Evolutionary conservation across 352 stramenopile species (phyloP), one percentile per base, ranked within the genome.

Genomic region (Pythium coloratum): DNA sequence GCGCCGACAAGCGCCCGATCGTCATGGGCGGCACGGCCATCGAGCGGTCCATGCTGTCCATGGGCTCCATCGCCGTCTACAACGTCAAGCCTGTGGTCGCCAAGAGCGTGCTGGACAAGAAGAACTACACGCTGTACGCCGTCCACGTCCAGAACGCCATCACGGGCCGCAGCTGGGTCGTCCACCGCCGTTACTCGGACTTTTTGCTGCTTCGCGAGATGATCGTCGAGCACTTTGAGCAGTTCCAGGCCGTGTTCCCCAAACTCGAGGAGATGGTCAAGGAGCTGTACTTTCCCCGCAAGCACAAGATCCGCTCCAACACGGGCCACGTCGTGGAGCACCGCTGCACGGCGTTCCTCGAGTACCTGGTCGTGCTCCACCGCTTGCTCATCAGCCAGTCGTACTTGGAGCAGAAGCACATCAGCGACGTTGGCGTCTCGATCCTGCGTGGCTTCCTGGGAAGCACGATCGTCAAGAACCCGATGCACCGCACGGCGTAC

Each of bases 131-230:
- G 55, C 51, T 78, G 28, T 81, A 78, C 60, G 66, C 71, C 24
- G 66, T 78, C 20, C 67, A 78, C 42, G 57, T 77, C 18, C 74
- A 78, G 68, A 81, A 81, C 60, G 71, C 74, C 20, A 73, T 78
- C n/a, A 73, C 71, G 24, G 74, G 74, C 38, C 67, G 71, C 50
- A 74, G 62, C 55, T 81, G 74, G 74, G 63, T 81, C 26, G 71
- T 81, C 10, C 69, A 75, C 55, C 74, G 74, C 8, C 67, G 71
- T 16, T 81, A 78, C 70, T 69, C 71, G 36, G 74, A 81, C 58
- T 81, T 81, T 69, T 24, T 72, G 8, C 26, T 72, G 30, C 69
- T 81, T 40, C 71, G 69, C 18, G 51, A 63, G 34, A 40, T 73
- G 16, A 56, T 72, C 24, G 28, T 73, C 30, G 57, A 69, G 44